phyloP scores from a whole-genome alignment of 306 rosid genomes.

The Citrullus amarus region DNA sequence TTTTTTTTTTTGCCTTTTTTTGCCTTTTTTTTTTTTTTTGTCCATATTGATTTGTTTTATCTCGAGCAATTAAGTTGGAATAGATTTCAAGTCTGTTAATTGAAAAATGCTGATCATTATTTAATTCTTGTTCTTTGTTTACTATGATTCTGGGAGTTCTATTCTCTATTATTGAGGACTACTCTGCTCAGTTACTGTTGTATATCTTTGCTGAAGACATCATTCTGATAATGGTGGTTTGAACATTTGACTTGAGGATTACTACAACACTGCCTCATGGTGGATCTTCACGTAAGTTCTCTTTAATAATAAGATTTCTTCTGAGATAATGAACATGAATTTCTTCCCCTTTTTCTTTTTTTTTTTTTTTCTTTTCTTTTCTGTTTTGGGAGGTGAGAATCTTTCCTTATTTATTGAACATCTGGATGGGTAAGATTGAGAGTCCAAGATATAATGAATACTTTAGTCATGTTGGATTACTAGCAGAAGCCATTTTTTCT shows the following conservation, averaged over 20 bases:
- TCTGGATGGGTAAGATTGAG: background rate
- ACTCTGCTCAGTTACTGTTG: background rate
- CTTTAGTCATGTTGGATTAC: background rate
- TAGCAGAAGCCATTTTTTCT: background rate
- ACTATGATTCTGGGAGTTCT: background rate
- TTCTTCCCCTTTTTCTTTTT: background rate
- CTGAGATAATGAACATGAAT: background rate
- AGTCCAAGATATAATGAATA: background rate
- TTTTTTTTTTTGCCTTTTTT: constrained; percentile 13
- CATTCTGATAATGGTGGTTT: background rate
- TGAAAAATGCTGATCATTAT: background rate
- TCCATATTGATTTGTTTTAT: constrained; percentile 20
- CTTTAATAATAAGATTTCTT: background rate
- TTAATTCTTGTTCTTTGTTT: background rate
- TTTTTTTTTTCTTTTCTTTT: background rate
- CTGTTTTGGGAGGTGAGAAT: too few species aligned
- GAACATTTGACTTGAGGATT: background rate
- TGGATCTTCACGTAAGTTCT: constrained; percentile 3
- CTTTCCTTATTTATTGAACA: background rate
- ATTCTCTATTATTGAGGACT: background rate
- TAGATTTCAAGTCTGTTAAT: constrained; percentile 11
- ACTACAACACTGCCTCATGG: background rate
- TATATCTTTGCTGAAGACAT: background rate
- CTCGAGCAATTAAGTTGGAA: constrained; percentile 17
- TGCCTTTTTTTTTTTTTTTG: constrained; percentile 22